Conservation (phyloP, 2,329 filamentous ascomycete genomes). For the Ascochyta pisi region DNA sequence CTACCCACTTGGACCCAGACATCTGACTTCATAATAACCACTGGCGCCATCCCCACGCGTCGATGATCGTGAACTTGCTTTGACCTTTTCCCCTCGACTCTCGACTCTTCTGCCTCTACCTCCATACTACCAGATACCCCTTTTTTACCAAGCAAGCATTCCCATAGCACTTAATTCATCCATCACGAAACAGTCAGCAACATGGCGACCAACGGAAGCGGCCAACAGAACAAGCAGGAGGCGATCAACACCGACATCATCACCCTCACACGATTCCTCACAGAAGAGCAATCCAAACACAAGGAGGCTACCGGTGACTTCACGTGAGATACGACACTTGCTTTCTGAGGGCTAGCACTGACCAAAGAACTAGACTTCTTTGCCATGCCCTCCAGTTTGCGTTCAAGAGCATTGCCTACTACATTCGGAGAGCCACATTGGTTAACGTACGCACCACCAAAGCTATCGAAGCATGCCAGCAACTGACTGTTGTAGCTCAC, state of each 20-base stretch:
- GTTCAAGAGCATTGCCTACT: constrained; percentile 99
- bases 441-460: constrained; percentile 69
- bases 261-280: constrained; percentile 93
- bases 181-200: not conserved
- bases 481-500: constrained; percentile 65
- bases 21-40: constrained; percentile 38
- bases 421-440: constrained; percentile 93
- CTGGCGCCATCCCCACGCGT: constrained; percentile 25
- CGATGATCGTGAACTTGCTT: constrained; percentile 18
- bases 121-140: constrained; percentile 7
- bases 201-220: constrained; percentile 53
- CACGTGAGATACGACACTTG: constrained; percentile 65
- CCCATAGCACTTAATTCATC: not conserved
- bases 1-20: constrained; percentile 46
- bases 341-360: not conserved
- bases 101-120: constrained; percentile 7
- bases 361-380: constrained; percentile 70
- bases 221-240: constrained; percentile 62
- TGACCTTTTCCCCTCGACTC: constrained; percentile 13
- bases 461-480: not conserved
- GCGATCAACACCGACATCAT: constrained; percentile 95
- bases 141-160: not conserved
- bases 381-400: constrained; percentile 99
- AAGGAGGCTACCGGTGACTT: constrained; percentile 97
- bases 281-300: constrained; percentile 92